A percentile compares a stretch with the other conserved stretches of the same genome.
These are phyloP conservation scores for Cucurbita argyrosperma DNA, from an alignment of 306 rosid genomes.

Conservation along the genomic window DNA sequence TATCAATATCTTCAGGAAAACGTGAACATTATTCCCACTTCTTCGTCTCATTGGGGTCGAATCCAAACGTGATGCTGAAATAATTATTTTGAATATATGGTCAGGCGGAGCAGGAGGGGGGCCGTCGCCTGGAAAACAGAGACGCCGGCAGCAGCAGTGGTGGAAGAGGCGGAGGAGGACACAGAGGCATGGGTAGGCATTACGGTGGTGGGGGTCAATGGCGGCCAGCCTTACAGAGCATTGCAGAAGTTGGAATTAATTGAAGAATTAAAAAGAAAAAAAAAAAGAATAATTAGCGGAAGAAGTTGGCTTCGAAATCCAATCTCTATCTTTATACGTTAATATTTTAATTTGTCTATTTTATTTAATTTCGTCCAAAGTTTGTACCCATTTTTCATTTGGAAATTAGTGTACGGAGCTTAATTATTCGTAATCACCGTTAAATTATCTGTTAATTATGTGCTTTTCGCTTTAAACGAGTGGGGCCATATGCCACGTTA, in stretches of 20 bases:
- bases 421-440: too few species aligned
- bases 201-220: conserved; percentile 48
- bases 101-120: conserved; percentile 36
- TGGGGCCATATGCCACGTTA: too few species aligned
- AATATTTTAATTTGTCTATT: too few species aligned
- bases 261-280: neutral
- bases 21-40: neutral
- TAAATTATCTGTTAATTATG: too few species aligned
- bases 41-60: neutral
- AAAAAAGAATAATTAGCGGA: too few species aligned
- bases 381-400: too few species aligned
- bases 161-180: conserved; percentile 7
- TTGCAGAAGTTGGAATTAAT: conserved; percentile 65
- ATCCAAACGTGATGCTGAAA: neutral
- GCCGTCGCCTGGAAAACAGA: conserved; percentile 21
- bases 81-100: neutral
- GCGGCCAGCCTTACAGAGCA: conserved; percentile 93
- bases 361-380: too few species aligned
- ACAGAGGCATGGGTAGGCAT: conserved; percentile 38
- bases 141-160: conserved; percentile 5
- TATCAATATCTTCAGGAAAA: neutral
- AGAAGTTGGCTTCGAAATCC: too few species aligned
- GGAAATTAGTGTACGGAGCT: too few species aligned
- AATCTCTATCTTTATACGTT: too few species aligned
- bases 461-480: too few species aligned